Percentiles rank a stretch among this genome's conserved stretches.
Evolutionary conservation across 2,329 filamentous ascomycete species (phyloP).

Genomic region (Diaporthe sp.): DNA sequence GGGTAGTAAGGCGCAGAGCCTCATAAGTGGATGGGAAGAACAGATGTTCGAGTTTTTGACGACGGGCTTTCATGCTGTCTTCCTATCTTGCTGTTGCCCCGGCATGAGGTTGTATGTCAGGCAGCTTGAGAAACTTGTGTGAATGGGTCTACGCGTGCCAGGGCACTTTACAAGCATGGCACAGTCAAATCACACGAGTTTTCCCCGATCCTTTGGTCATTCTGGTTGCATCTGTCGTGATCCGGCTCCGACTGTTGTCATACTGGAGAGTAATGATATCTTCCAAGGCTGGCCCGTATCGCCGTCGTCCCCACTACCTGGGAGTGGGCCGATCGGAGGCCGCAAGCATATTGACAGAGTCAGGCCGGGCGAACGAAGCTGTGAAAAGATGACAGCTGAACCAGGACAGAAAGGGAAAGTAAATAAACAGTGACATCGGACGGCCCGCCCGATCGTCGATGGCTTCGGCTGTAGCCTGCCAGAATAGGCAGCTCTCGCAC

Average conservation of each 20-base stretch:
- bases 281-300: neutral
- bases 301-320: neutral
- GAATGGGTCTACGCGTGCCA: neutral
- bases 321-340: neutral
- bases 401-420: conserved; percentile 13
- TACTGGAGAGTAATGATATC: conserved; percentile 4
- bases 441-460: neutral
- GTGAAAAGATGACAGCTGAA: neutral
- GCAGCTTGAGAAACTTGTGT: too few relatives aligned
- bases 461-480: neutral
- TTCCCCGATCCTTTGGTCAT: neutral
- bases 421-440: neutral
- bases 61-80: too few relatives aligned
- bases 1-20: conserved; percentile 14
- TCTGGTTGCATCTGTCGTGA: conserved; percentile 13
- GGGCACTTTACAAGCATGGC: neutral
- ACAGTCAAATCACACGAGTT: neutral
- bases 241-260: neutral
- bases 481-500: conserved; percentile 24
- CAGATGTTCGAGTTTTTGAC: neutral
- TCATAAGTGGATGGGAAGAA: neutral
- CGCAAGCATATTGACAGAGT: neutral
- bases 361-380: neutral
- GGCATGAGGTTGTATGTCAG: too few relatives aligned
- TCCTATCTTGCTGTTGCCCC: too few relatives aligned